Base-by-base conservation (phyloP, 2,329 filamentous ascomycete species). In the Beauveria caledonica region DNA sequence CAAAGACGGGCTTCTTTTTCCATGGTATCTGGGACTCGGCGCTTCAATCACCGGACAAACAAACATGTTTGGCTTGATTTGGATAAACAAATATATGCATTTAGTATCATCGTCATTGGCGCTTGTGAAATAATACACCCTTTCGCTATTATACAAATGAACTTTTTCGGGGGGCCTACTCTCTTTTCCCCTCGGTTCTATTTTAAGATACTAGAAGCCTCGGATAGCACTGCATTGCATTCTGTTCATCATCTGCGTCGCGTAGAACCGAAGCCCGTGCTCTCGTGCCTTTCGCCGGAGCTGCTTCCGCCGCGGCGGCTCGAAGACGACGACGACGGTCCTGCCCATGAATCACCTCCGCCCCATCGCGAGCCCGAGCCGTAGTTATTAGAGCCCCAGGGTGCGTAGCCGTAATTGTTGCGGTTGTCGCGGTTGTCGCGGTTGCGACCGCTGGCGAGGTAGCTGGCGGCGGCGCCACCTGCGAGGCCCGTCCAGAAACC, bases 201-300 rank as follows among this genome's bases (percentile, higher is more conserved):
- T 36, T 13, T 11, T 5, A 13, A 36, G 33, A 15, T 36, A 6
- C 5, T 11, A 36, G 15, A 36, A 36, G 33, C 33, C 11, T 13
- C n/a, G 5, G 1, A 36, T 15, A 36, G 5, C 5, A 36, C 33
- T 36, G 33, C 3, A 2, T 13, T 13, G 33, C 33, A 36, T 36
- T 15, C 5, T 36, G 3, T 11, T 19, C 25, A 23, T 62, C 67
- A 86, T 66, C 84, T 78, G 61, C 85, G 77, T 61, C 77, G 82
- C 0, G 88, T 90, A 9, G 85, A 87, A 9, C 88, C 88, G 68
- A 89, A 91, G 0, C 88, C 88, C 0, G 87, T 90, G 66, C 86
- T 89, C 66, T 87, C 82, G 66, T 87, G 80, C 58, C 82, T 80
- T 15, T 79, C 76, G 11, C 58, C 58, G 8, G 77, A 75, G 46